Evolutionary conservation across 495 filamentous ascomycete genomes (phyloP).

Genomic region (Amphirosellinia nigrospora): DNA sequence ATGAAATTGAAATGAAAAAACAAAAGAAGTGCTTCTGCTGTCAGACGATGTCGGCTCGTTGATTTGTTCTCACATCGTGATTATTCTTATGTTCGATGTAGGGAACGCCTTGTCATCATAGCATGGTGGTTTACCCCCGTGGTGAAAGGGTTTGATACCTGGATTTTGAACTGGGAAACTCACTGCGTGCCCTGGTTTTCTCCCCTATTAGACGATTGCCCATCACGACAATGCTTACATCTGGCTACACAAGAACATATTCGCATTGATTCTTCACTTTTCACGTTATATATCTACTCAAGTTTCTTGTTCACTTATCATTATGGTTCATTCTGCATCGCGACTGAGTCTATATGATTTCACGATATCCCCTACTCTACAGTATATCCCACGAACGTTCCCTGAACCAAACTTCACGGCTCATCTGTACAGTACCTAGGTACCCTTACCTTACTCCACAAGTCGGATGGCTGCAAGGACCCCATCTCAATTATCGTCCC

Average conservation of each 20-base stretch:
- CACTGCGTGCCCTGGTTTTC: not conserved
- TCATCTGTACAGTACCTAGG: not conserved
- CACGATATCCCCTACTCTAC: not conserved
- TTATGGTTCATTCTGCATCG: constrained; percentile 22
- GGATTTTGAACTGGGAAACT: constrained; percentile 6
- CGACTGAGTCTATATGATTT: constrained; percentile 19
- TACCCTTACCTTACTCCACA: not conserved
- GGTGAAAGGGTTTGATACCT: not conserved
- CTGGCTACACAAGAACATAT: not conserved
- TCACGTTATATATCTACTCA: constrained; percentile 9
- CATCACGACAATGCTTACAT: not conserved
- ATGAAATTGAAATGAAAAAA: constrained; percentile 31
- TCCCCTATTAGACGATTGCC: not conserved
- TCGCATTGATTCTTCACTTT: not conserved
- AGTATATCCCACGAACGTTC: not conserved
- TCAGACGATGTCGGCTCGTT: constrained; percentile 58
- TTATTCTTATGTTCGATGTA: constrained; percentile 38
- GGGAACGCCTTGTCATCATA: constrained; percentile 49
- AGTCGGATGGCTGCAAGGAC: not conserved
- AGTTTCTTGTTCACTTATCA: not conserved
- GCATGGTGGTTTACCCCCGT: not conserved
- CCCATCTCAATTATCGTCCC: not conserved
- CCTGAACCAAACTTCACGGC: not conserved
- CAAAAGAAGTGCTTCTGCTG: constrained; percentile 27
- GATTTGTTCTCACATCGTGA: constrained; percentile 30